Evolutionary conservation across 805 yeast genomes (phyloP).

Genomic region (Metschnikowia shivogae): DNA sequence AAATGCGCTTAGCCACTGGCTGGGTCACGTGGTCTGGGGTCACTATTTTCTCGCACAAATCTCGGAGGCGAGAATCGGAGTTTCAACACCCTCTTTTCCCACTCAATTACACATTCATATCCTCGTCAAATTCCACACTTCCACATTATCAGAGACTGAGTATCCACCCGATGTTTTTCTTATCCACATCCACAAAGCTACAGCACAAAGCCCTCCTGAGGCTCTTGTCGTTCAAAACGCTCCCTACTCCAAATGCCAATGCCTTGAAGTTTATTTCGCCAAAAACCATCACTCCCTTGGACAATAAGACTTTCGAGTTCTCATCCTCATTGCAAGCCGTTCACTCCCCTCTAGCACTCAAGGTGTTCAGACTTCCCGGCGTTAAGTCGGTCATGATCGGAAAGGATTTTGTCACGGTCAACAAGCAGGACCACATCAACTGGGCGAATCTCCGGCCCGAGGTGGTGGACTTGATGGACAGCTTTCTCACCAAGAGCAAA

Average conservation of each 20-base stretch:
- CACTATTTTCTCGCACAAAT: constrained; percentile 5
- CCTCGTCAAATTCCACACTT: not conserved
- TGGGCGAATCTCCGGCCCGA: constrained; percentile 59
- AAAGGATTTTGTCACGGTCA: constrained; percentile 67
- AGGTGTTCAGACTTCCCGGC: constrained; percentile 56
- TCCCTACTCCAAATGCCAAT: constrained; percentile 70
- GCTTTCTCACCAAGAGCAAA: constrained; percentile 34
- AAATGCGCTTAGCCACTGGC: constrained; percentile 4
- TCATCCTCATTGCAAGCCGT: constrained; percentile 51
- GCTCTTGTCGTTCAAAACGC: constrained; percentile 38
- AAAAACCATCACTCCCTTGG: constrained; percentile 46
- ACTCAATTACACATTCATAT: not conserved
- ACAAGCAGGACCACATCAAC: constrained; percentile 54
- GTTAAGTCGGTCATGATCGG: constrained; percentile 74
- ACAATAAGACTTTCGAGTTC: constrained; percentile 48
- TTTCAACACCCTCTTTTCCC: not conserved
- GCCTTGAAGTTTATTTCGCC: constrained; percentile 63
- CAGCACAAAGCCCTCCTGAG: constrained; percentile 12
- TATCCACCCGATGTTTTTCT: not conserved
- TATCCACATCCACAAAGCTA: not conserved
- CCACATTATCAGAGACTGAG: too few relatives aligned
- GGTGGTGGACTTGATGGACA: constrained; percentile 60
- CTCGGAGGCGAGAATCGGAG: constrained; percentile 18
- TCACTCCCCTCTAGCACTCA: constrained; percentile 61
- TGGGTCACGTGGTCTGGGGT: constrained; percentile 17